A percentile compares a stretch with the other conserved stretches of the same genome.
phyloP scores from a whole-genome alignment of 108 stramenopile genomes.

The Conticribra weissflogii region DNA sequence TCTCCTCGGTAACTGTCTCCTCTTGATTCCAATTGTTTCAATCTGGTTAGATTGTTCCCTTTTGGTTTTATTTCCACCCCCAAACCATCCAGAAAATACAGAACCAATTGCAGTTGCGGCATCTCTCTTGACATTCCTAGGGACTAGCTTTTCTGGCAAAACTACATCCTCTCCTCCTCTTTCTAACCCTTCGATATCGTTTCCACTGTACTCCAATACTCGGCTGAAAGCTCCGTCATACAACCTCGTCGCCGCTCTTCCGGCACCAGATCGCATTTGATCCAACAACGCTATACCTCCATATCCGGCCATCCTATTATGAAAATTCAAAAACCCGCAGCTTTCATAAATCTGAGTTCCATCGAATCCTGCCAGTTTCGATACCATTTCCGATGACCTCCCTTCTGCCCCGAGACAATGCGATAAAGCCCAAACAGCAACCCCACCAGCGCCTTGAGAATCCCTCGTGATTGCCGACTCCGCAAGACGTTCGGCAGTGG shows the following conservation, averaged over 20 bases:
- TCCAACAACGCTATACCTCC: slow-evolving; percentile 78
- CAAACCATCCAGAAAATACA: slow-evolving; percentile 47
- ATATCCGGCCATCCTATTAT: slow-evolving; percentile 72
- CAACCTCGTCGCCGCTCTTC: slow-evolving; percentile 64
- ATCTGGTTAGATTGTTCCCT: slow-evolving; percentile 3
- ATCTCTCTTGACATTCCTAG: slow-evolving; percentile 39
- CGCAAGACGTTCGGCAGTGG: slow-evolving; percentile 67
- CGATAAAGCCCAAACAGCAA: slow-evolving; percentile 73
- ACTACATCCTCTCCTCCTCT: slow-evolving; percentile 38
- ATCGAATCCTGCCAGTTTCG: slow-evolving; percentile 71
- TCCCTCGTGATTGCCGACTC: slow-evolving; percentile 58
- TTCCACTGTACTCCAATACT: slow-evolving; percentile 71
- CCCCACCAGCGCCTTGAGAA: slow-evolving; percentile 55
- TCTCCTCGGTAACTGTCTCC: slow-evolving; percentile 31
- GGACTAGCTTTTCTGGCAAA: slow-evolving; percentile 31
- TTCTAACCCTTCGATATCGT: slow-evolving; percentile 35
- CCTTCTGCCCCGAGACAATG: slow-evolving; percentile 75
- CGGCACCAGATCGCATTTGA: slow-evolving; percentile 69
- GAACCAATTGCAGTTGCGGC: slow-evolving; percentile 43
- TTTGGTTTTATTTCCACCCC: slow-evolving; percentile 11
- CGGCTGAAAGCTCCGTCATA: slow-evolving; percentile 77
- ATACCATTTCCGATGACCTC: slow-evolving; percentile 78
- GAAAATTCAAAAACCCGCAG: slow-evolving; percentile 73
- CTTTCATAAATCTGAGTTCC: slow-evolving; percentile 65
- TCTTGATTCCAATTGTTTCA: slow-evolving; percentile 27